These are phyloP conservation scores for Eutypa lata DNA, from an alignment of 2,329 filamentous ascomycete genomes.

Conservation along the genomic window DNA sequence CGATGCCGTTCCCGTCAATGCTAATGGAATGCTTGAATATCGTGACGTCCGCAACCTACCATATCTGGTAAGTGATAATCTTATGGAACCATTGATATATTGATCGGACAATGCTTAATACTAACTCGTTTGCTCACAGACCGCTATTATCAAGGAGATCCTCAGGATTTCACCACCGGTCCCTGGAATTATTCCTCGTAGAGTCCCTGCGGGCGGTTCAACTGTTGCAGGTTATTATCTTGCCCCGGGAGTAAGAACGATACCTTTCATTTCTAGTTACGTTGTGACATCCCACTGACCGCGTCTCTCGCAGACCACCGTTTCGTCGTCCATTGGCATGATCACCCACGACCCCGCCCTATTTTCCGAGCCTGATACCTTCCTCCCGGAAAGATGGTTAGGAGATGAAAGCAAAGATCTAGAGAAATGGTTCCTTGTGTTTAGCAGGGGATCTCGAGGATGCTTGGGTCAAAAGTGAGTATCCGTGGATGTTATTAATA, in stretches of 20 bases:
- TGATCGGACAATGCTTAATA: background rate
- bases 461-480: conserved; percentile 12
- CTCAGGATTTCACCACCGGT: background rate
- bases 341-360: conserved; percentile 6
- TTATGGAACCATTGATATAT: too few relatives aligned
- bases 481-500: background rate
- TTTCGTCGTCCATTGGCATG: conserved; percentile 9
- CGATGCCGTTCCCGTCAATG: background rate
- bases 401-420: conserved; percentile 6
- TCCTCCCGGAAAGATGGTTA: conserved; percentile 12
- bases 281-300: background rate
- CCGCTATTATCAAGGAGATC: background rate
- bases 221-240: background rate
- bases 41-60: background rate
- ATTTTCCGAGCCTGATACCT: conserved; percentile 6
- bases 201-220: background rate
- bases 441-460: conserved; percentile 8
- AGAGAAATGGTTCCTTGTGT: conserved; percentile 12
- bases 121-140: background rate
- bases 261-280: background rate
- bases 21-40: background rate
- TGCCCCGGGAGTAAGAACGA: background rate
- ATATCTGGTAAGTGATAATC: background rate
- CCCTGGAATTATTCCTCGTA: background rate
- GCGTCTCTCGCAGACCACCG: conserved; percentile 1